Conservation (phyloP, 345 rosid genomes). For the Gossypium stocksii region DNA sequence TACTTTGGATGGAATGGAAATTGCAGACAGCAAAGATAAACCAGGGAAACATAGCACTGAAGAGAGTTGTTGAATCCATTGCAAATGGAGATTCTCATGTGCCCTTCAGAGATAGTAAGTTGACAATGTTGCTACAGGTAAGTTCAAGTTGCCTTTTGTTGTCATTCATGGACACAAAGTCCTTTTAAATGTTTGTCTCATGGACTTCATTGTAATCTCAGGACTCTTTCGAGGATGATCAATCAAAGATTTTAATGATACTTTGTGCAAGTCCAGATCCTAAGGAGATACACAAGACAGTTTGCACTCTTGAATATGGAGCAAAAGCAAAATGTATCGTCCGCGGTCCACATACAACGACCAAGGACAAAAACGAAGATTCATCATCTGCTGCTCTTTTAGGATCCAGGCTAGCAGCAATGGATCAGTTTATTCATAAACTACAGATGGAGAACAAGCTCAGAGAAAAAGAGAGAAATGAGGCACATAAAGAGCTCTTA, state of each 20-base stretch:
- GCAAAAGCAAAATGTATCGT: constrained; percentile 96
- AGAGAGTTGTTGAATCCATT: constrained; percentile 95
- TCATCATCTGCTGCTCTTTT: constrained; percentile 52
- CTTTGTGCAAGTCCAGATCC: constrained; percentile 97
- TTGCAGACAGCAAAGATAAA: constrained; percentile 93
- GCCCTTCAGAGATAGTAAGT: constrained; percentile 95
- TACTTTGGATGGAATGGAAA: background rate
- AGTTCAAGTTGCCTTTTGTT: constrained; percentile 7
- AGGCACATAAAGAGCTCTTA: constrained; percentile 63
- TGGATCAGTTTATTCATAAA: constrained; percentile 82
- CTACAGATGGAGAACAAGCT: constrained; percentile 84
- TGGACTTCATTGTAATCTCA: constrained; percentile 12
- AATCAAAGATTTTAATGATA: constrained; percentile 89
- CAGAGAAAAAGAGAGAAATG: constrained; percentile 71
- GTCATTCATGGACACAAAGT: background rate
- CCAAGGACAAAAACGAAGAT: constrained; percentile 70
- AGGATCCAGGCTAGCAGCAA: constrained; percentile 77
- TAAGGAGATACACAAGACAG: constrained; percentile 88
- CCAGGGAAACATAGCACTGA: constrained; percentile 90
- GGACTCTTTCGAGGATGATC: constrained; percentile 99
- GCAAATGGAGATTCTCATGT: constrained; percentile 99
- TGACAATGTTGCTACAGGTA: constrained; percentile 95
- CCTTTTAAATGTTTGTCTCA: background rate
- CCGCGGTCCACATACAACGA: constrained; percentile 75
- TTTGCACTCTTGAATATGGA: constrained; percentile 94